These are phyloP conservation scores for Citrus reticulata DNA, from an alignment of 345 rosid species.

Conservation along the genomic window DNA sequence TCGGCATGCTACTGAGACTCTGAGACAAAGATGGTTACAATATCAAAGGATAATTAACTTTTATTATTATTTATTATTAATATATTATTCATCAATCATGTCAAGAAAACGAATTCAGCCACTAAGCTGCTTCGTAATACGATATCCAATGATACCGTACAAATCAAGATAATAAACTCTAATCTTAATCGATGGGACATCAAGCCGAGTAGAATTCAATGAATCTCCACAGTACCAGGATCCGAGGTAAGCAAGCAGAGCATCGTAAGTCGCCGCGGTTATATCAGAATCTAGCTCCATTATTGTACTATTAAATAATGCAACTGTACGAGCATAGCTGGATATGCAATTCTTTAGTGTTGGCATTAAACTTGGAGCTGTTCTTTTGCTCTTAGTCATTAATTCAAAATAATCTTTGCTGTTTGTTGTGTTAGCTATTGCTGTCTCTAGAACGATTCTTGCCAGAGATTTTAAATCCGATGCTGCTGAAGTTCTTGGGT, in stretches of 20 bases:
- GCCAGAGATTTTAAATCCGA: background rate
- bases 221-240: constrained; percentile 5
- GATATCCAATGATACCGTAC: background rate
- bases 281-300: constrained; percentile 8
- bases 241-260: background rate
- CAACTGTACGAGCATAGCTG: background rate
- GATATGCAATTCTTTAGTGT: background rate
- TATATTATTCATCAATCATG: too few species aligned
- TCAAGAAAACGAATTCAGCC: too few species aligned
- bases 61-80: too few species aligned
- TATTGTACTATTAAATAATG: background rate
- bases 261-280: constrained; percentile 7
- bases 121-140: background rate
- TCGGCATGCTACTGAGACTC: too few species aligned
- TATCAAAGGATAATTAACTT: too few species aligned
- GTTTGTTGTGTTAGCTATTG: background rate
- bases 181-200: background rate
- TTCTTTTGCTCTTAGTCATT: background rate
- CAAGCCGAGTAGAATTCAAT: background rate
- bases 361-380: background rate
- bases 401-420: background rate
- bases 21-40: too few species aligned
- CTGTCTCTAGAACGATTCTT: background rate
- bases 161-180: background rate
- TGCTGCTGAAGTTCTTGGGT: background rate